Evolutionary conservation across 352 stramenopile genomes (phyloP), one percentile per base, ranked within the genome.

Genomic region (Phytophthora uliginosa): DNA sequence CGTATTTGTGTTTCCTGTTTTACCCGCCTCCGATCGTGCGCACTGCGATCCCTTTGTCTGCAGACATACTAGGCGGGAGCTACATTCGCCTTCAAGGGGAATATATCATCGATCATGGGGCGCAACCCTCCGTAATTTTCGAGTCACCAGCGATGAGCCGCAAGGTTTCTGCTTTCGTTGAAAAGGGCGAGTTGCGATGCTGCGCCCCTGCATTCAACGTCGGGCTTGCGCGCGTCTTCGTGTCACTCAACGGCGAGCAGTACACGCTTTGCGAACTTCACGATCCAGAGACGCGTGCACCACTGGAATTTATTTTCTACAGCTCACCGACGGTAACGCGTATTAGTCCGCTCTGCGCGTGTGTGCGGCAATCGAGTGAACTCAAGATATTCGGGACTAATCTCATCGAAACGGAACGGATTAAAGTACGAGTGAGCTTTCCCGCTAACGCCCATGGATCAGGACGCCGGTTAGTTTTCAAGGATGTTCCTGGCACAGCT

Each of bases 1-100:
- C 86, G 20, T 86, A 92, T 45, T 76, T 95, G 59, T 91, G 88
- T 55, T 95, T 93, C 52, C 63, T 95, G 13, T 95, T 90, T 56
- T 95, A 95, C 59, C 77, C 73, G 7, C 72, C 81, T 6, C 86
- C 88, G 33, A 69, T 70, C n/a, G 65, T 94, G 8, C 69, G 55
- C 12, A 78, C 78, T 6, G 80, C 91, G 20, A 69, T 83, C 1
- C 86, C 88, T 20, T 77, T 92, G 66, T 94, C 86, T 1, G 85
- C 86, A 0, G 86, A 91, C 18, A 89, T 84, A 28, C 73, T 85
- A 33, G 88, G 88, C 4, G 88, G 86, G 0, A 93, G 86, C 58
- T 87, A 85, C 60, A 73, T 95, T 51, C 81, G 79, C 12, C 80
- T 95, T 7, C 71, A 79, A 50, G 88, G 88, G 3, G 65, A 86